Evolutionary conservation across 257 asterid species (phyloP).

Genomic region (Rhazya stricta): DNA sequence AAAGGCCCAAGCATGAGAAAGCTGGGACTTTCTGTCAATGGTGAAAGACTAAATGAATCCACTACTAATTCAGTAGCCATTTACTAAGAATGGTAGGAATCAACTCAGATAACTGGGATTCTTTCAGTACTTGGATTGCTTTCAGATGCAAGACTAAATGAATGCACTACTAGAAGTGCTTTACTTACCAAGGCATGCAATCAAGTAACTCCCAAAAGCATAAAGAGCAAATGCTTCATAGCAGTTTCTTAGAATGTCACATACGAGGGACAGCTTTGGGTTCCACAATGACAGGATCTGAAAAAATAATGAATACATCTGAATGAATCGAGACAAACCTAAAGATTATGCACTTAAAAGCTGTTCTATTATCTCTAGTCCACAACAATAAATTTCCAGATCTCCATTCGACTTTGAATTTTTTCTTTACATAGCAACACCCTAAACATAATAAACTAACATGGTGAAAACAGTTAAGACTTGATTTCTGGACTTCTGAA

Average conservation of each 20-base stretch:
- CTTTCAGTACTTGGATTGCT: too few relatives aligned
- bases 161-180: too few relatives aligned
- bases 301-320: slow-evolving; percentile 12
- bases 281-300: slow-evolving; percentile 85
- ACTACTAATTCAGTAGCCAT: background rate
- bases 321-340: background rate
- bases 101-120: too few relatives aligned
- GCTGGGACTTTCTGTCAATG: background rate
- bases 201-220: slow-evolving; percentile 94
- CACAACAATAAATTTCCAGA: background rate
- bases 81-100: too few relatives aligned
- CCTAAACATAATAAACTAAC: background rate
- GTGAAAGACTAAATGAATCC: slow-evolving; percentile 2
- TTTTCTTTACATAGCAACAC: background rate
- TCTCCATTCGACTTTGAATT: background rate
- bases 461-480: background rate
- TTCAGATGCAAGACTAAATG: too few relatives aligned
- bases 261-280: slow-evolving; percentile 63
- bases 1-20: background rate
- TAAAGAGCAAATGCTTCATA: slow-evolving; percentile 95
- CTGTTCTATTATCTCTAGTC: background rate
- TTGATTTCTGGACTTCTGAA: background rate
- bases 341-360: background rate
- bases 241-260: slow-evolving; percentile 87
- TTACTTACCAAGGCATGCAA: slow-evolving; percentile 87